A percentile compares a stretch with the other conserved stretches of the same genome.
These are phyloP conservation scores for Cupressus sempervirens DNA, from an alignment of 75 land plant species.

Conservation along the genomic window DNA sequence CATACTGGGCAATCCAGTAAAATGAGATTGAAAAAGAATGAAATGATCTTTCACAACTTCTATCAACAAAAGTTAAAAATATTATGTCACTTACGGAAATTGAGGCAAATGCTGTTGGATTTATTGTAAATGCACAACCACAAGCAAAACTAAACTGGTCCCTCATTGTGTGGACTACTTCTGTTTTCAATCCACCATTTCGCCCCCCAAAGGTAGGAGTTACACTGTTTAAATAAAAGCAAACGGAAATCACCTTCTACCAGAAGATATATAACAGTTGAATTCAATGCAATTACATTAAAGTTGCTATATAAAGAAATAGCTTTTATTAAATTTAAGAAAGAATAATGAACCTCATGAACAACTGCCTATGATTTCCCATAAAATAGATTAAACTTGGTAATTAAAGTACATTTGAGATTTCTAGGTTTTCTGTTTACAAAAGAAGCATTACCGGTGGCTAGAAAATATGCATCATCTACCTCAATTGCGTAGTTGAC, in stretches of 20 bases:
- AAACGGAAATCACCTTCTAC: background rate
- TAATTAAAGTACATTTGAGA: background rate
- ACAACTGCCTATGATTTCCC: background rate
- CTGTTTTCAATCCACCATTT: conserved; percentile 78
- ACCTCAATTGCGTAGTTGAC: conserved; percentile 83
- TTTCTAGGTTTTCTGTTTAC: background rate
- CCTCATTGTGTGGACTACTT: conserved; percentile 65
- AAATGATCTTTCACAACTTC: background rate
- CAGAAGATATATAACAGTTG: background rate
- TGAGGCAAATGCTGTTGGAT: conserved; percentile 81
- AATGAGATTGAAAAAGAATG: background rate
- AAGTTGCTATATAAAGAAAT: background rate
- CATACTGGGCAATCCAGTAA: background rate
- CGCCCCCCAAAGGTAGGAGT: conserved; percentile 90
- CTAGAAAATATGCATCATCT: background rate
- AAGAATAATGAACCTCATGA: background rate
- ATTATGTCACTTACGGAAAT: conserved; percentile 49
- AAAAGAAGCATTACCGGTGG: background rate
- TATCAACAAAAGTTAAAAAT: background rate
- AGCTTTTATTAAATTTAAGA: background rate
- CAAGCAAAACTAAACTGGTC: conserved; percentile 69
- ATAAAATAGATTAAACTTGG: background rate
- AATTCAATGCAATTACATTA: background rate
- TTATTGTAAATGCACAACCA: conserved; percentile 61
- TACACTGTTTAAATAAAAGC: conserved; percentile 32